Percentiles rank a stretch among this genome's conserved stretches.
Conservation (phyloP, 805 yeast species). For the Komagataella kurtzmanii region DNA sequence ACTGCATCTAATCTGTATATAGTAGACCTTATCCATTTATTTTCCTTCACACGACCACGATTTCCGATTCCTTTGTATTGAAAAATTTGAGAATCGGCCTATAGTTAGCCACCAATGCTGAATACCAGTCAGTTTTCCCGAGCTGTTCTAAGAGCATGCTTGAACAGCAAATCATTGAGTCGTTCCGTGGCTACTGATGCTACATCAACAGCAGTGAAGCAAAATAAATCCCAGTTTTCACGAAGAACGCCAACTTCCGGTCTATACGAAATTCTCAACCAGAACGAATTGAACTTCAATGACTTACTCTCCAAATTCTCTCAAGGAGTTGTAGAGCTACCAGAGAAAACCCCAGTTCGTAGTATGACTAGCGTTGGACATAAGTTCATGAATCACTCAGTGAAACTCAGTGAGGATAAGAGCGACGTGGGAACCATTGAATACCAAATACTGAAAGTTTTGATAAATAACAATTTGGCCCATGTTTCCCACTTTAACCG, state of each 20-base stretch:
- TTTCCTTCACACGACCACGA: not conserved
- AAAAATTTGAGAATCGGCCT: not conserved
- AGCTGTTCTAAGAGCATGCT: not conserved
- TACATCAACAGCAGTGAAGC: not conserved
- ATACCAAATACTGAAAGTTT: constrained; percentile 9
- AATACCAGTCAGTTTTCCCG: not conserved
- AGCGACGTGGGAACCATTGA: constrained; percentile 11
- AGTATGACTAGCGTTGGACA: not conserved
- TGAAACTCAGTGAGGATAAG: constrained; percentile 1
- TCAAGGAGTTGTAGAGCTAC: not conserved
- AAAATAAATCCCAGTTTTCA: not conserved
- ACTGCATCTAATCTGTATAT: not conserved
- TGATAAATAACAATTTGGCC: constrained; percentile 8
- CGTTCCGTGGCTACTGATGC: not conserved
- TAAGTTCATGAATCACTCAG: not conserved
- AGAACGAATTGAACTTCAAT: not conserved
- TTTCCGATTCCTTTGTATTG: not conserved
- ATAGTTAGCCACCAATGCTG: not conserved
- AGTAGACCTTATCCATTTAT: not conserved
- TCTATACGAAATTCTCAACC: not conserved
- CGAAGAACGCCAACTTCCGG: not conserved
- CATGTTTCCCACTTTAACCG: constrained; percentile 15
- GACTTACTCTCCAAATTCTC: not conserved
- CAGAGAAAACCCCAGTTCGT: not conserved
- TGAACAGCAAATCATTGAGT: not conserved